Evolutionary conservation across 1,139 yeast genomes (phyloP), one percentile per base, ranked within the genome.

Genomic region (Pneumocystis murina): DNA sequence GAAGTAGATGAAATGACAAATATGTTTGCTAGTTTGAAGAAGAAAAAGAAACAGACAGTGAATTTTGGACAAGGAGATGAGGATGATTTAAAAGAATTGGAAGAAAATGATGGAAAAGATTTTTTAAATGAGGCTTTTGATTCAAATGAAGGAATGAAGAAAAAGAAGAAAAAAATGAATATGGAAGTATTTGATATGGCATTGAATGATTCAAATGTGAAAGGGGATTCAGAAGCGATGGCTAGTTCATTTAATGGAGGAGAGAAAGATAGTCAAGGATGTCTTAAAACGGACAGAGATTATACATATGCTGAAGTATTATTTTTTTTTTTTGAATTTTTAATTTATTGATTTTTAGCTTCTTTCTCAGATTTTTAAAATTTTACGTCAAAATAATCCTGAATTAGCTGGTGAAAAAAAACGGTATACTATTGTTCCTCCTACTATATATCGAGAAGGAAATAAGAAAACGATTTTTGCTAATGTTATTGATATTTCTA

Each of bases 351-450:
- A 3, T 5, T 8, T 24, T 48, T 48, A 48, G 55, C 55, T 48
- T 48, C 55, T 48, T 48, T 33, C 55, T 48, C 55, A 48, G n/a
- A 30, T 48, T 12, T 92, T 90, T 79, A 77, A 79, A 65, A 85
- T 91, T 68, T 82, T 94, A 72, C 89, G 88, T 72, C 86, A 87
- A 70, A 91, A 92, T 78, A 94, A 92, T 78, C 99, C 99, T 66
- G 98, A 92, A 75, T 82, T 94, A 72, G 98, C 97, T 62, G 97
- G 97, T 71, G 81, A 90, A 60, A 95, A 96, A 62, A 84, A 90
- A 64, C 91, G 91, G 77, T 87, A 91, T 79, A 87, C 94, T 81
- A 91, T 92, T 71, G 98, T 98, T 64, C 98, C 97, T 63, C 99
- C 99, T 68, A 81, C 86, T 68, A 92, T 95, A 75, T 87, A 86